These are phyloP conservation scores for Tolypocladium cylindrosporum DNA, from an alignment of 2,329 filamentous ascomycete genomes.

Conservation along the genomic window DNA sequence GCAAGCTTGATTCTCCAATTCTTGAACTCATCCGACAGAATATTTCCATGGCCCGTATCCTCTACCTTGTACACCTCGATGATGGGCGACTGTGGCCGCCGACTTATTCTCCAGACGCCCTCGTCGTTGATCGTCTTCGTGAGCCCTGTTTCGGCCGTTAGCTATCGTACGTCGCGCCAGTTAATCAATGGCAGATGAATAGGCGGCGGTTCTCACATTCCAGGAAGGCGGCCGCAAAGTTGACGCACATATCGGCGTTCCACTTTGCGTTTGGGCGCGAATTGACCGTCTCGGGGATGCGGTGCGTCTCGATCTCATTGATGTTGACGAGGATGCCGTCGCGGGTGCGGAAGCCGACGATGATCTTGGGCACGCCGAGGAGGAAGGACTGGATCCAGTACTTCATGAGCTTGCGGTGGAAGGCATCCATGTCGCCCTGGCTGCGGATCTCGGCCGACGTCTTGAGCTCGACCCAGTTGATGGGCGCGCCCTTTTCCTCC, in stretches of 20 bases:
- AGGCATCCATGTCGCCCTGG: constrained; percentile 60
- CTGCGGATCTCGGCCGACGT: constrained; percentile 66
- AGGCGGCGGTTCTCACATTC: constrained; percentile 47
- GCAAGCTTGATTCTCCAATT: constrained; percentile 57
- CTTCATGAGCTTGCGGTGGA: constrained; percentile 84
- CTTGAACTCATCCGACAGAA: constrained; percentile 69
- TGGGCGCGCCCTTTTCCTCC: constrained; percentile 48
- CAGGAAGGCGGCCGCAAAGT: constrained; percentile 71
- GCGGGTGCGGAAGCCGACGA: constrained; percentile 75
- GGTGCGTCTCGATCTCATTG: constrained; percentile 70
- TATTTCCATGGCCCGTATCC: constrained; percentile 64
- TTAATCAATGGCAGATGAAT: not conserved
- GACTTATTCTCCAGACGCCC: constrained; percentile 73
- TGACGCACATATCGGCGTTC: constrained; percentile 92
- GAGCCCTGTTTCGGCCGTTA: constrained; percentile 38
- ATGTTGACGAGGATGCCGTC: constrained; percentile 62
- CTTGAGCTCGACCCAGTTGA: constrained; percentile 93
- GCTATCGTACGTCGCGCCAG: not conserved
- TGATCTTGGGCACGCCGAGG: constrained; percentile 81
- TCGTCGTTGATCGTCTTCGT: constrained; percentile 53
- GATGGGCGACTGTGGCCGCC: constrained; percentile 47
- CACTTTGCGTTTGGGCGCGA: constrained; percentile 57
- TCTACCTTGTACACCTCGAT: constrained; percentile 70
- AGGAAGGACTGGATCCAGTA: constrained; percentile 97
- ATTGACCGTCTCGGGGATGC: constrained; percentile 68